Evolutionary conservation across 2,329 filamentous ascomycete genomes (phyloP).

Genomic region (Hysterium pulicare): DNA sequence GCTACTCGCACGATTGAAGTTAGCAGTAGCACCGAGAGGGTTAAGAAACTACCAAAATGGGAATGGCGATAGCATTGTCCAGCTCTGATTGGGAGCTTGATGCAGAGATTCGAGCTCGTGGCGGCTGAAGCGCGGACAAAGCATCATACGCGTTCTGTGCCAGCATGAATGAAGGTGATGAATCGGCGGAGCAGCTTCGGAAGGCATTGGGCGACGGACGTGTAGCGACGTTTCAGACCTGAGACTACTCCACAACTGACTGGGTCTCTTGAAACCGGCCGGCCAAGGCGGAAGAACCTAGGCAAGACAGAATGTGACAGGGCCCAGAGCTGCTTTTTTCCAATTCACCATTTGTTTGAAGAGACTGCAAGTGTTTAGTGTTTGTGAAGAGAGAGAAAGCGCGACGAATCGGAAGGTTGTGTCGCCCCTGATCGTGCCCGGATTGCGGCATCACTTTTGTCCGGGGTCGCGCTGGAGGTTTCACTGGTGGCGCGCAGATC

Average conservation of each 20-base stretch:
- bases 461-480: too few species aligned
- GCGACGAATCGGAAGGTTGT: background rate
- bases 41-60: background rate
- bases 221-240: slow-evolving; percentile 3
- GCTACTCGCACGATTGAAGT: background rate
- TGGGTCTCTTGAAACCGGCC: slow-evolving; percentile 4
- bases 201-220: too few species aligned
- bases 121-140: background rate
- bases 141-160: background rate
- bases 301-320: background rate
- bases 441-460: too few species aligned
- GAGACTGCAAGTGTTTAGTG: background rate
- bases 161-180: background rate
- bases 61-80: background rate
- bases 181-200: too few species aligned
- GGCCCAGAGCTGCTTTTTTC: background rate
- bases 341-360: background rate
- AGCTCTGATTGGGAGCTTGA: background rate
- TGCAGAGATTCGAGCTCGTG: background rate
- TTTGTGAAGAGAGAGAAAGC: background rate
- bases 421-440: too few species aligned
- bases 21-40: background rate
- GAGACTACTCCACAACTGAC: slow-evolving; percentile 3
- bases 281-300: background rate
- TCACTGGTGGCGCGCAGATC: too few species aligned